Evolutionary conservation across 148 eudicot species (phyloP).

Genomic region (Beta vulgaris): DNA sequence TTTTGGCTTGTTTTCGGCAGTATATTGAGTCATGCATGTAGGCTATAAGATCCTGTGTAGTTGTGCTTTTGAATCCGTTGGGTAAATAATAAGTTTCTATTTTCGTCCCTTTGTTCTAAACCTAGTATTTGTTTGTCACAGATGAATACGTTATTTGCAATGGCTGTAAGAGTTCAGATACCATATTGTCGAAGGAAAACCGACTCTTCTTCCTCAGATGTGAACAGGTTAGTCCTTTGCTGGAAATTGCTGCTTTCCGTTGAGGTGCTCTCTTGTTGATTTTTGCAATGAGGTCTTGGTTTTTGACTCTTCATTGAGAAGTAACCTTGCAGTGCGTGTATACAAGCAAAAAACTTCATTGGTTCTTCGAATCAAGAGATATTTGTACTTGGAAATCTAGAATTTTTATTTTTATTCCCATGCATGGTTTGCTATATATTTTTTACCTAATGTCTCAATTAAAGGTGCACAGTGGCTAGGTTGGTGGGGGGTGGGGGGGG

Average conservation of each 20-base stretch:
- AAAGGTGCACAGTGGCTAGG: too few relatives aligned
- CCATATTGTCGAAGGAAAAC: conserved; percentile 87
- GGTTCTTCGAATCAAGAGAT: too few relatives aligned
- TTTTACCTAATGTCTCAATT: too few relatives aligned
- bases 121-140: conserved; percentile 1
- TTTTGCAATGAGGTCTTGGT: not conserved
- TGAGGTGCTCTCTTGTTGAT: not conserved
- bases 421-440: not conserved
- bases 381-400: not conserved
- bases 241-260: not conserved
- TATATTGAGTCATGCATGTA: not conserved
- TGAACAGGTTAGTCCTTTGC: conserved; percentile 64
- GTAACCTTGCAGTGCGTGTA: not conserved
- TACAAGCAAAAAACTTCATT: too few relatives aligned
- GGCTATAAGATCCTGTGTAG: not conserved
- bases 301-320: not conserved
- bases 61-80: not conserved
- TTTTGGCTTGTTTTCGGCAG: not conserved
- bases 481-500: too few relatives aligned
- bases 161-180: conserved; percentile 98
- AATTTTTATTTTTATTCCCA: not conserved
- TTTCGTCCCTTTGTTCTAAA: not conserved
- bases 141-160: conserved; percentile 97
- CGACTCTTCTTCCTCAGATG: conserved; percentile 93
- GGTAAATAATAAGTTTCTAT: not conserved